Evolutionary conservation across 2,329 filamentous ascomycete species (phyloP), one percentile per base, ranked within the genome.

Genomic region (Penicillium corylophilum): DNA sequence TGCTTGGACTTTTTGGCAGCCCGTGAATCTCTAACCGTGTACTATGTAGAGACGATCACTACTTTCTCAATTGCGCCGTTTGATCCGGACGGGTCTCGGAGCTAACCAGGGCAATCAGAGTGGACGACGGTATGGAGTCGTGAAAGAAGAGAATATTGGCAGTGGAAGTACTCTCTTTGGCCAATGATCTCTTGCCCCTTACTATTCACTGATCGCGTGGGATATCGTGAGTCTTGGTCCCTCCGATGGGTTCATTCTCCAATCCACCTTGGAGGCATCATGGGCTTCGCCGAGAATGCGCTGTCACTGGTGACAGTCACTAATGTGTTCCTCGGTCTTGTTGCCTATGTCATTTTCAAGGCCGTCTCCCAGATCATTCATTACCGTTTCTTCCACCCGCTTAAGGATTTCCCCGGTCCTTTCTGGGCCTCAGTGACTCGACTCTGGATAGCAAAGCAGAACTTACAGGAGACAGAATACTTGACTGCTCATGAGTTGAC

Each of bases 381-480:
- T 57, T 74, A 76, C 53, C 63, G 64, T 31, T 79, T 78, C 66
- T 79, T 82, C 45, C 79, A 82, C 53, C 79, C 80, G 10, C 67
- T 83, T 4, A 65, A 73, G 16, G 70, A 72, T 28, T 82, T 81
- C 55, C 80, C 80, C 0, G 81, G 81, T 3, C 77, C 78, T 1
- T 82, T 82, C 59, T 81, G 77, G 76, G 79, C 71, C 23, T 74
- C 73, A 46, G 76, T 82, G 15, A 82, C 79, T n/a, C 65, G 75
- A 41, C 67, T 83, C 9, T 83, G 78, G 77, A 76, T 82, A 46
- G 73, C 78, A 43, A 80, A 75, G 57, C 77, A 82, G 64, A 79
- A 78, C 52, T 46, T 79, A 23, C 73, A 71, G 38, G 75, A 71
- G 44, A 76, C 77, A 20, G 78, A 82, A 61, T 70, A 72, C 44